phyloP scores from a whole-genome alignment of 2,329 filamentous ascomycete species.

The Diaporthe capsici region DNA sequence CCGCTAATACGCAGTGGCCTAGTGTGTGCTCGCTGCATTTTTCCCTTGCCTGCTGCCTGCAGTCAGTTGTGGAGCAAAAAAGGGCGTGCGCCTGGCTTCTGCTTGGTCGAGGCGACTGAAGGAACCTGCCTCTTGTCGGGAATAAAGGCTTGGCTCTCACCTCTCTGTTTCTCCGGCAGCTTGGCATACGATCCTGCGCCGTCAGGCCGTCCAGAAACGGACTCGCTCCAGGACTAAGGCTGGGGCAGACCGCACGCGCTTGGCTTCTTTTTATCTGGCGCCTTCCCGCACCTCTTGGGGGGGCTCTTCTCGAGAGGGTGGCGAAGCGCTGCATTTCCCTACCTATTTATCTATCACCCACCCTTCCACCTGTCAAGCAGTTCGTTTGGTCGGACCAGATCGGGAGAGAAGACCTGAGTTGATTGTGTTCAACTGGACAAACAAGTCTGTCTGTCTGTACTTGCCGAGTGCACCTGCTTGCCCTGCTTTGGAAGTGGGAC shows the following conservation, averaged over 20 bases:
- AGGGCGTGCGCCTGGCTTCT: not conserved
- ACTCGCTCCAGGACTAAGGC: conserved; percentile 5
- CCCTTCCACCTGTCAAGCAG: not conserved
- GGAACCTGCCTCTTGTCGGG: conserved; percentile 1
- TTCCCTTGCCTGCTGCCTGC: conserved; percentile 20
- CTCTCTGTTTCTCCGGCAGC: conserved; percentile 20
- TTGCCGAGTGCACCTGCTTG: not conserved
- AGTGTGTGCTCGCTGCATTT: not conserved
- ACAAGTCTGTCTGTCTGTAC: not conserved
- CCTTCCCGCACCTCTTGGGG: conserved; percentile 5
- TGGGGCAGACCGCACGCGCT: conserved; percentile 21
- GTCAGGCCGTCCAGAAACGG: conserved; percentile 26
- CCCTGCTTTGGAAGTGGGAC: not conserved
- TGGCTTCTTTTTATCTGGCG: conserved; percentile 24
- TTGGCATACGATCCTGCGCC: conserved; percentile 26
- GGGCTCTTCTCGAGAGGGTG: not conserved
- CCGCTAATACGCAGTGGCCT: not conserved
- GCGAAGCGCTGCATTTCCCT: not conserved
- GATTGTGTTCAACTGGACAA: not conserved
- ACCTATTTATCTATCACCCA: not conserved
- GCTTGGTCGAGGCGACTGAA: conserved; percentile 15
- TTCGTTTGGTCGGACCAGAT: not conserved
- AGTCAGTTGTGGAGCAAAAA: conserved; percentile 9
- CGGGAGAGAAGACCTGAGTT: not conserved
- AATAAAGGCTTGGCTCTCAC: conserved; percentile 31